Evolutionary conservation across 1,139 yeast species (phyloP).

Genomic region (Tardiomyces depauwii): DNA sequence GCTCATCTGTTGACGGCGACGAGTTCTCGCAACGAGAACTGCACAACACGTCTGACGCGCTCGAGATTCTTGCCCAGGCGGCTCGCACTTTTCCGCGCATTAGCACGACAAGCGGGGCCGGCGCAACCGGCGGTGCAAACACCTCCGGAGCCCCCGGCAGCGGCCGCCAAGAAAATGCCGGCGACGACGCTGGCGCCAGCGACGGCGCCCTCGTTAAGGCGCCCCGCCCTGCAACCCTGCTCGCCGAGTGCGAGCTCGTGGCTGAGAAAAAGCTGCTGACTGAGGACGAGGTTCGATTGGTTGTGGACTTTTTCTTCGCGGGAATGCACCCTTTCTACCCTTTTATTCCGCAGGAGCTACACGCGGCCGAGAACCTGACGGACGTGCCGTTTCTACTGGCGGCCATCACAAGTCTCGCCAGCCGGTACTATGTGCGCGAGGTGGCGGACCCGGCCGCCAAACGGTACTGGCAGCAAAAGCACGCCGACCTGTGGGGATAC

Average conservation of each 20-base stretch:
- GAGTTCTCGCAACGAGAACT: constrained; percentile 15
- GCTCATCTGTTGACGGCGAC: background rate
- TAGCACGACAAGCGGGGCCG: background rate
- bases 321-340: constrained; percentile 89
- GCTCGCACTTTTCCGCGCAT: constrained; percentile 28
- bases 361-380: constrained; percentile 52
- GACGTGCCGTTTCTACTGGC: constrained; percentile 74
- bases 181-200: constrained; percentile 15
- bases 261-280: constrained; percentile 51
- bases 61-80: constrained; percentile 39
- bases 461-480: constrained; percentile 24
- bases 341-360: constrained; percentile 65
- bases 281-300: constrained; percentile 52
- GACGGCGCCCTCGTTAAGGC: background rate
- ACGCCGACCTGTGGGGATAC: constrained; percentile 71
- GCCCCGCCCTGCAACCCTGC: constrained; percentile 37
- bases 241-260: constrained; percentile 56
- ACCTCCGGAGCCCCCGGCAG: background rate
- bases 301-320: constrained; percentile 56
- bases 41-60: constrained; percentile 50
- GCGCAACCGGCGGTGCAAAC: background rate
- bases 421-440: constrained; percentile 40
- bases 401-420: constrained; percentile 67
- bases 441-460: constrained; percentile 1
- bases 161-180: constrained; percentile 5